Evolutionary conservation across 495 filamentous ascomycete species (phyloP).

Genomic region (Penicillium soppii): DNA sequence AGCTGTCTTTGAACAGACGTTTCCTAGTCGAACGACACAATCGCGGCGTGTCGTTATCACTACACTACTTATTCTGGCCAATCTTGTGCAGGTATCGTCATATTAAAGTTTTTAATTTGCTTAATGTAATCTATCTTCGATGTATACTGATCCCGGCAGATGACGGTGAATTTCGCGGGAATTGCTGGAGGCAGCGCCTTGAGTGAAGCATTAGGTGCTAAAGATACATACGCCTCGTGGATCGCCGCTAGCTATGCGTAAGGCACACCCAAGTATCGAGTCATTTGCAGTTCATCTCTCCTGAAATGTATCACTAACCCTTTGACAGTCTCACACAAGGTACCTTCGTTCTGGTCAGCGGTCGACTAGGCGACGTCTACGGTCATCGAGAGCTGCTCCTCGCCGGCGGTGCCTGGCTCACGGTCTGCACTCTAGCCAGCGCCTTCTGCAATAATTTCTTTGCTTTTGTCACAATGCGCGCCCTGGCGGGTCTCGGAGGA

Average conservation of each 20-base stretch:
- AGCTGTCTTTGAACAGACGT: slow-evolving; percentile 22
- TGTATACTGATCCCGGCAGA: slow-evolving; percentile 10
- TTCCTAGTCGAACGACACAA: slow-evolving; percentile 13
- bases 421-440: slow-evolving; percentile 34
- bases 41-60: slow-evolving; percentile 20
- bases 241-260: slow-evolving; percentile 34
- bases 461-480: slow-evolving; percentile 39
- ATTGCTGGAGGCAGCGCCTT: slow-evolving; percentile 31
- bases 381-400: slow-evolving; percentile 48
- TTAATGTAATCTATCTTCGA: too few species aligned
- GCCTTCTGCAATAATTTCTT: slow-evolving; percentile 45
- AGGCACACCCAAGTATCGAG: not conserved
- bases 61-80: slow-evolving; percentile 23
- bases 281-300: too few species aligned
- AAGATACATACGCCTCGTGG: slow-evolving; percentile 28
- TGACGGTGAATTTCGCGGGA: slow-evolving; percentile 33
- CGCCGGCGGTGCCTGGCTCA: slow-evolving; percentile 36
- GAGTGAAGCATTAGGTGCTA: slow-evolving; percentile 18
- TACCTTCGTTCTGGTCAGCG: slow-evolving; percentile 48
- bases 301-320: slow-evolving; percentile 2
- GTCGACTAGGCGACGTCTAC: slow-evolving; percentile 49
- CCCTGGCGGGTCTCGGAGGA: slow-evolving; percentile 43
- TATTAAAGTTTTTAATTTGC: too few species aligned
- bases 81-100: slow-evolving; percentile 29
- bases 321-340: slow-evolving; percentile 43